Base-by-base conservation (phyloP, 805 yeast genomes). In the Lachancea quebecensis region DNA sequence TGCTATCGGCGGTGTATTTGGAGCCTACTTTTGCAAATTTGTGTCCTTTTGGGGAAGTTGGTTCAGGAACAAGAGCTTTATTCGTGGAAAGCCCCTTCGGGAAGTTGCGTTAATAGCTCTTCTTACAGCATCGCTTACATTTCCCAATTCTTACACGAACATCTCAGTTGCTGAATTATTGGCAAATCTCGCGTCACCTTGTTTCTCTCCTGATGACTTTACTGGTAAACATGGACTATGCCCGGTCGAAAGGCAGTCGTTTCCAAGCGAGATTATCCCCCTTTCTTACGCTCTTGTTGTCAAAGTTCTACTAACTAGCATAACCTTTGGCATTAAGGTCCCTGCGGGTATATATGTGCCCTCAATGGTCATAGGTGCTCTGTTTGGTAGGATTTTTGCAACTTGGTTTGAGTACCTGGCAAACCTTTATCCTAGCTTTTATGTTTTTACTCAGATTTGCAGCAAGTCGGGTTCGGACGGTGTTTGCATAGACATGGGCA, bases 331-430 rank as follows among this genome's bases (percentile, higher is more conserved):
- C 1, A 57, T 77, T 41, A 78, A 77, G 51, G 63, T 78, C 2
- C 84, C 84, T 1, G 71, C 77, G 38, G 84, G 84, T 4, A 73
- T 79, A 11, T 79, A 78, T 49, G 79, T 79, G 1, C 85, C 85
- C 4, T 73, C 81, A 1, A 78, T 79, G 84, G 79, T 76, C 1
- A 67, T 74, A 17, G 85, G 85, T 0, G 82, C 83, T 2, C 59
- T 79, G 27, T 78, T 75, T 61, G 83, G 83, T 2, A 56, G 82
- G 10, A 52, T 72, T 1, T 65, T 75, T 46, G 77, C 78, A 1
- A 67, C 73, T 59, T 30, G 56, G 3, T 53, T 75, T 14, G 73
- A 75, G 44, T 69, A 68, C 58, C 35, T 67, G 4, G 69, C 66
- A 21, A 45, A 59, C 40, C 42, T 41, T 4, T 45, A 52, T 29